Evolutionary conservation across 257 asterid genomes (phyloP).

Genomic region (Schizonepeta tenuifolia): DNA sequence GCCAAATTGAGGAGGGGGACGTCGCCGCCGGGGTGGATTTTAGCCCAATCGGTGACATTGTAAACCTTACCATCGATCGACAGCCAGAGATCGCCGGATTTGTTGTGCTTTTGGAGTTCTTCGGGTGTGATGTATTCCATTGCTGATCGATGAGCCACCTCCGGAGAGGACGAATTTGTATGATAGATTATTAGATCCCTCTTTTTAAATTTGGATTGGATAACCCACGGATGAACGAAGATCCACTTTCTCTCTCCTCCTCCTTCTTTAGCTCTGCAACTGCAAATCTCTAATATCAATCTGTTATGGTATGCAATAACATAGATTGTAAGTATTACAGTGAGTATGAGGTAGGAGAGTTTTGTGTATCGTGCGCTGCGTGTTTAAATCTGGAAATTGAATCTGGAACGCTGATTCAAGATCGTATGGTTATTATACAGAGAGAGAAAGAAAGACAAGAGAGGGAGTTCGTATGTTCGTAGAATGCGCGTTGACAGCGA

Average conservation of each 20-base stretch:
- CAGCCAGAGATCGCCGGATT: slow-evolving; percentile 51
- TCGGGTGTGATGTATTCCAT: slow-evolving; percentile 47
- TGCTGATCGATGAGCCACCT: background rate
- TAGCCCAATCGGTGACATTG: slow-evolving; percentile 52
- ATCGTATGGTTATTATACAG: background rate
- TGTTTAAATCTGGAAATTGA: background rate
- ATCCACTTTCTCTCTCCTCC: slow-evolving; percentile 10
- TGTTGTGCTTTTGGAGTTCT: slow-evolving; percentile 48
- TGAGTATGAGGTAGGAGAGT: background rate
- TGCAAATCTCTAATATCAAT: background rate
- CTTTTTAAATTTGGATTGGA: too few species aligned
- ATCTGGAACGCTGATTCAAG: background rate
- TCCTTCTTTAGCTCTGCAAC: background rate
- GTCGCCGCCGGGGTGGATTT: slow-evolving; percentile 58
- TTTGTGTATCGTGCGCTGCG: background rate
- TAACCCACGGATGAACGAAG: background rate
- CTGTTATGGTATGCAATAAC: background rate
- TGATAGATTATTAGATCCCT: background rate
- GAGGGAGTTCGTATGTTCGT: background rate
- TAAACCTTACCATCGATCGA: slow-evolving; percentile 60
- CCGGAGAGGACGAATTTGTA: background rate
- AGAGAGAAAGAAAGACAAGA: background rate
- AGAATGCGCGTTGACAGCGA: slow-evolving; percentile 23
- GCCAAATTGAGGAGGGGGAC: slow-evolving; percentile 39
- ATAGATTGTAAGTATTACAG: background rate